phyloP scores from a whole-genome alignment of 1,284 basidiomycete genomes.

The Apiotrichum mycotoxinovorans region DNA sequence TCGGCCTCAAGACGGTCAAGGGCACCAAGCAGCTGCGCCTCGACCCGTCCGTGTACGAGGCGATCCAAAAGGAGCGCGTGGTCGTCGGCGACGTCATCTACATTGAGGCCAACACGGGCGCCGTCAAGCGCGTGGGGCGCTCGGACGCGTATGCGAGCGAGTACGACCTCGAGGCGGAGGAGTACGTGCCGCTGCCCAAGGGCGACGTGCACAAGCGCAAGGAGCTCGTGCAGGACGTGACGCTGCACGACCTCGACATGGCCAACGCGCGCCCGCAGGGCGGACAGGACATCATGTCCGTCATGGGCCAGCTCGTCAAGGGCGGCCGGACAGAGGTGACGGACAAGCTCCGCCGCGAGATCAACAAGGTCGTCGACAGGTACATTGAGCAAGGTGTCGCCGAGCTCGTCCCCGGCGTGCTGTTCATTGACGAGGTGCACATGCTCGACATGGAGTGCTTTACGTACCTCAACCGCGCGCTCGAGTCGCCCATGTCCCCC shows the following conservation, averaged over 20 bases:
- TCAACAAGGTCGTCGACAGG: constrained; percentile 96
- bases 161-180: constrained; percentile 96
- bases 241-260: constrained; percentile 91
- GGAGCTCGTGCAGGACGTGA: constrained; percentile 96
- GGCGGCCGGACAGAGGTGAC: constrained; percentile 93
- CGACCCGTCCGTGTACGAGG: constrained; percentile 94
- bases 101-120: constrained; percentile 89
- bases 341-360: constrained; percentile 90
- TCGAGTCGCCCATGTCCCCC: constrained; percentile 94
- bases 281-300: constrained; percentile 98
- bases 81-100: constrained; percentile 96
- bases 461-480: constrained; percentile 92
- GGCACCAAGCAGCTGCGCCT: constrained; percentile 96
- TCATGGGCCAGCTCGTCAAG: constrained; percentile 96
- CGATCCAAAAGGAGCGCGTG: constrained; percentile 95
- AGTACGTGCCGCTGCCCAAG: constrained; percentile 95
- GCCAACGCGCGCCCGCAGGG: constrained; percentile 86
- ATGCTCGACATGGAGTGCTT: constrained; percentile 99
- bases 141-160: constrained; percentile 99
- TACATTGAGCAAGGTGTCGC: constrained; percentile 99
- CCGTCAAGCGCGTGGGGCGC: constrained; percentile 95
- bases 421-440: constrained; percentile 99
- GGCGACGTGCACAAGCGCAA: constrained; percentile 98
- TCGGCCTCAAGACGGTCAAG: constrained; percentile 94
- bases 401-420: constrained; percentile 93